Conservation (phyloP, 2,329 filamentous ascomycete genomes). For the Arthrobotrys entomopaga region DNA sequence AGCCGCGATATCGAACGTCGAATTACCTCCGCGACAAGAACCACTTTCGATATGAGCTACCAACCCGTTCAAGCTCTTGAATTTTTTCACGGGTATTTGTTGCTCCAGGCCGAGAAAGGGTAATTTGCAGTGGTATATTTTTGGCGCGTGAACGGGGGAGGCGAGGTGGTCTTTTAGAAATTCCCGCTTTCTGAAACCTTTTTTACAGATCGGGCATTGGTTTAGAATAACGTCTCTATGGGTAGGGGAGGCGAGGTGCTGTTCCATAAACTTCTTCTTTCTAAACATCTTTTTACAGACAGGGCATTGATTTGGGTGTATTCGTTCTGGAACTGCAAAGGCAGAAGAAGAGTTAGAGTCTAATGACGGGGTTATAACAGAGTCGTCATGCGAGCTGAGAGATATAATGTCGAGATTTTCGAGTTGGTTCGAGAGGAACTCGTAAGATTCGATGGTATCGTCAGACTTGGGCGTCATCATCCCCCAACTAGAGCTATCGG, state of each 20-base stretch:
- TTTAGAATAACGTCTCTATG: no score
- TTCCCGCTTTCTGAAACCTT: neutral
- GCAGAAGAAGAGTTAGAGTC: no score
- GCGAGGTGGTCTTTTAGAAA: conserved; percentile 6
- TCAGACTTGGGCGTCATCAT: neutral
- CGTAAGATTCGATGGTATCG: neutral
- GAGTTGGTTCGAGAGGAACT: no score
- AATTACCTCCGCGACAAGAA: conserved; percentile 11
- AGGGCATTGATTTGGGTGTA: no score
- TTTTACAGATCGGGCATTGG: conserved; percentile 14
- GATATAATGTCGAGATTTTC: no score
- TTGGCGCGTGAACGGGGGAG: conserved; percentile 19
- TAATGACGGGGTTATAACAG: no score
- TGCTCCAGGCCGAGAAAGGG: conserved; percentile 5
- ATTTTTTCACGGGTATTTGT: neutral
- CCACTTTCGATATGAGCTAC: conserved; percentile 27
- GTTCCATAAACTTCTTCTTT: no score
- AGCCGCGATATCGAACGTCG: conserved; percentile 14
- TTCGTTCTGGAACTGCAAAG: no score
- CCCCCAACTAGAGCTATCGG: neutral
- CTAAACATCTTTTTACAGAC: no score
- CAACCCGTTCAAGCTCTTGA: conserved; percentile 33
- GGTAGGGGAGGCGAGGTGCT: no score
- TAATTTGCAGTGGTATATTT: conserved; percentile 24
- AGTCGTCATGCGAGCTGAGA: no score